A percentile compares a stretch with the other conserved stretches of the same genome.
Conservation (phyloP, 148 eudicot genomes). For the Polygonum aviculare region DNA sequence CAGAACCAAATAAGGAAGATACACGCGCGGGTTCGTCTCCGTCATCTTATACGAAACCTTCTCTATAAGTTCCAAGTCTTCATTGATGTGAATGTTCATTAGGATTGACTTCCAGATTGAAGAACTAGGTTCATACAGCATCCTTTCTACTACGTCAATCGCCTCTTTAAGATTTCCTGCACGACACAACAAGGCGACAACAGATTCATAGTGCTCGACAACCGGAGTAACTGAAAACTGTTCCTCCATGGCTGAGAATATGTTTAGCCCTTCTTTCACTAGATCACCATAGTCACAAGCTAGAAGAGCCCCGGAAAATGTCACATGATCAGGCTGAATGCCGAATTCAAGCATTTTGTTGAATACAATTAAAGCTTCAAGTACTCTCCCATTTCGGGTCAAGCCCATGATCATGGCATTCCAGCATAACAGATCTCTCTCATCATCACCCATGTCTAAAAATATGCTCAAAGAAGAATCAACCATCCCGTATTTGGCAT, state of each 20-base stretch:
- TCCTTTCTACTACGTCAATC: conserved; percentile 27
- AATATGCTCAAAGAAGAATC: conserved; percentile 44
- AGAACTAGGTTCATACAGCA: conserved; percentile 34
- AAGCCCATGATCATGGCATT: conserved; percentile 62
- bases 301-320: conserved; percentile 48
- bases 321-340: conserved; percentile 48
- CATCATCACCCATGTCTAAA: conserved; percentile 17
- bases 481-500: conserved; percentile 52
- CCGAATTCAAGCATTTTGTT: conserved; percentile 36
- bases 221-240: conserved; percentile 38
- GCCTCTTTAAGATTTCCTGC: conserved; percentile 56
- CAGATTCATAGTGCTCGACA: conserved; percentile 38
- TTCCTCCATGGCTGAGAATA: conserved; percentile 51
- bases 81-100: conserved; percentile 26
- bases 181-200: conserved; percentile 43
- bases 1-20: conserved; percentile 50
- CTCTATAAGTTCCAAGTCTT: conserved; percentile 47
- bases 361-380: conserved; percentile 45
- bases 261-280: conserved; percentile 36
- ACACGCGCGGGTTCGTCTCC: conserved; percentile 42
- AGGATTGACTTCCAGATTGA: conserved; percentile 48
- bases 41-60: conserved; percentile 39
- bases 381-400: conserved; percentile 46
- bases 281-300: conserved; percentile 57
- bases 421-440: conserved; percentile 62